A percentile compares a stretch with the other conserved stretches of the same genome.
Evolutionary conservation across 2,329 filamentous ascomycete genomes (phyloP).

Genomic region (Xylariaceae sp.): DNA sequence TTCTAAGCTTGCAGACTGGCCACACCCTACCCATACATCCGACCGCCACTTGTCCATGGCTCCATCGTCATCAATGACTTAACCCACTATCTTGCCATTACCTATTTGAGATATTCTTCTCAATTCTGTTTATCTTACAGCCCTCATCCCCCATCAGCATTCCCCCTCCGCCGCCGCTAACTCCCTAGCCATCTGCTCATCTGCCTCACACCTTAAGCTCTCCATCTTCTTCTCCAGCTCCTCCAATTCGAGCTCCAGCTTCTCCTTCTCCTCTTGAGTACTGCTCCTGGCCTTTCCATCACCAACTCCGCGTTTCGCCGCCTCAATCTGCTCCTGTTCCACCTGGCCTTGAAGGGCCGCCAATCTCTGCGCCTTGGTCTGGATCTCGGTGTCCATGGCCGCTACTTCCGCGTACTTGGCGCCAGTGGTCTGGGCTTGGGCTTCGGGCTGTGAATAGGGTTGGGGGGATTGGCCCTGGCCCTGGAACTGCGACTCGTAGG

Average conservation of each 20-base stretch:
- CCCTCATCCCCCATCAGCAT: conserved; percentile 6
- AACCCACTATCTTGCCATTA: too few relatives aligned
- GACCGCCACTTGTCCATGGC: too few relatives aligned
- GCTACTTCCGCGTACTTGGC: conserved; percentile 3
- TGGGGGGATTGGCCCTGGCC: too few relatives aligned
- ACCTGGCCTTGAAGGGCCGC: background rate
- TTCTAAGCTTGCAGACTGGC: too few relatives aligned
- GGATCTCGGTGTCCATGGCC: conserved; percentile 3
- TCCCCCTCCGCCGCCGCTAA: conserved; percentile 29
- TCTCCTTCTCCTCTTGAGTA: conserved; percentile 4
- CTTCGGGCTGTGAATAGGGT: too few relatives aligned
- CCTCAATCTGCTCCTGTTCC: conserved; percentile 11
- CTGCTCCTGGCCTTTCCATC: background rate
- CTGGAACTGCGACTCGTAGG: too few relatives aligned
- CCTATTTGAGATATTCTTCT: conserved; percentile 2
- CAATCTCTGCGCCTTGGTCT: background rate
- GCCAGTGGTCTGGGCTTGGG: background rate
- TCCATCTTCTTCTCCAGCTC: conserved; percentile 19
- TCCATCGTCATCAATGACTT: too few relatives aligned
- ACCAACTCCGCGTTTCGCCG: conserved; percentile 2
- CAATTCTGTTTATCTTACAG: background rate
- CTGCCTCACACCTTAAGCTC: conserved; percentile 37
- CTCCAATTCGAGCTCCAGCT: conserved; percentile 31
- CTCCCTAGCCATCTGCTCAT: conserved; percentile 43
- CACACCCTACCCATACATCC: too few relatives aligned